phyloP scores from a whole-genome alignment of 805 yeast species.

The Pichia deserticola region DNA sequence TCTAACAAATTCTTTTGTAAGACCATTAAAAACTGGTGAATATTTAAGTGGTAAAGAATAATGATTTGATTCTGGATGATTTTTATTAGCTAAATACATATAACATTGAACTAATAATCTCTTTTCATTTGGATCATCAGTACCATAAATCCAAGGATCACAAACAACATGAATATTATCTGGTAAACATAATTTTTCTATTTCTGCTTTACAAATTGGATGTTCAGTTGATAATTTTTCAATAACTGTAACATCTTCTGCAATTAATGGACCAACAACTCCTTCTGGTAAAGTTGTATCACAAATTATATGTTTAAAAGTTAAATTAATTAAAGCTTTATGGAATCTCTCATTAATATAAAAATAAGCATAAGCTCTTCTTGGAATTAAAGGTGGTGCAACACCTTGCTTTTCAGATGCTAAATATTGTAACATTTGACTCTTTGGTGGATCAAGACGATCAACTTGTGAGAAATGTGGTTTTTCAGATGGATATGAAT shows the following conservation, averaged over 20 bases:
- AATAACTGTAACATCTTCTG: slow-evolving; percentile 50
- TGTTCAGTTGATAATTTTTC: slow-evolving; percentile 46
- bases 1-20: slow-evolving; percentile 53
- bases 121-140: slow-evolving; percentile 52
- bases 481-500: slow-evolving; percentile 43
- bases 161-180: slow-evolving; percentile 43
- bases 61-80: slow-evolving; percentile 67
- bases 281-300: slow-evolving; percentile 51
- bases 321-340: slow-evolving; percentile 66
- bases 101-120: slow-evolving; percentile 65
- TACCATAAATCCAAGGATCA: slow-evolving; percentile 87
- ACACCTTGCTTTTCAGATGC: slow-evolving; percentile 57
- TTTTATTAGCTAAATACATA: slow-evolving; percentile 62
- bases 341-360: slow-evolving; percentile 47
- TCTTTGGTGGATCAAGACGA: slow-evolving; percentile 72
- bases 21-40: slow-evolving; percentile 63
- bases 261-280: slow-evolving; percentile 62
- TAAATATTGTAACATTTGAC: slow-evolving; percentile 56
- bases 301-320: slow-evolving; percentile 54
- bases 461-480: slow-evolving; percentile 64
- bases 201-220: slow-evolving; percentile 55
- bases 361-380: slow-evolving; percentile 64
- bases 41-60: slow-evolving; percentile 68
- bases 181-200: slow-evolving; percentile 61
- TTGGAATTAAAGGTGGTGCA: slow-evolving; percentile 50